Base-by-base conservation (phyloP, 176 grass and related monocot species). In the Aegilops longissima region DNA sequence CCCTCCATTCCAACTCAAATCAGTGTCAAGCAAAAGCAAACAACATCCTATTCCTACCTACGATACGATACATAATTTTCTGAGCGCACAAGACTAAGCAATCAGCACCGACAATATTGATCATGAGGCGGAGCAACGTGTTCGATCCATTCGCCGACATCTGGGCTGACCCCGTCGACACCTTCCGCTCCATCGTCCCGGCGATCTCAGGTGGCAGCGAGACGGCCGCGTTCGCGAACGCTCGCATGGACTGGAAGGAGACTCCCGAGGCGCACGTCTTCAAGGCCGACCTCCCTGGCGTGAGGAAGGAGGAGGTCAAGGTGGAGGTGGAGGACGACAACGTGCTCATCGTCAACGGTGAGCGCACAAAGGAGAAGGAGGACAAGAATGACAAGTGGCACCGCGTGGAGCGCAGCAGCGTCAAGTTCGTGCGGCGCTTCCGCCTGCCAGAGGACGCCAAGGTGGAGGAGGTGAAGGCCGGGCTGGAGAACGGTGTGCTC, bases 311-410 rank as follows among this genome's bases (percentile, higher is more conserved):
- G 34, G 85, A 79, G 40, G 89, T 84, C 17, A 91, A 87, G 76
- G 89, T 87, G 0, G 80, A 91, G 75, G 85, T 87, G 6, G 85
- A 91, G 80, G 79, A 76, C 8, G 88, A 82, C 45, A 89, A 89
- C 77, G 82, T 85, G 59, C 69, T 89, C 0, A 77, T 81, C 4
- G 72, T 90, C 80, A 87, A 84, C 73, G 84, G 89, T 1, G 12
- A 86, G 73, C 83, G 79, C 5, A 70, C 11, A 21, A 79, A 9
- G 54, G 83, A 90, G 89, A 40, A 87, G 85, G 76, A 91, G 80
- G 85, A 89, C 66, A 84, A 87, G 85, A 68, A 80, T 20, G 85
- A 87, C 33, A 87, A 5, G 77, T 88, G 90, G 86, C 86, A 91
- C 70, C 76, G 77, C 5, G 90, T 88, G 0, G 82, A 91, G 86